Evolutionary conservation across 192 early-diverging fungal genomes (phyloP).

Genomic region (Coemansia sp.): DNA sequence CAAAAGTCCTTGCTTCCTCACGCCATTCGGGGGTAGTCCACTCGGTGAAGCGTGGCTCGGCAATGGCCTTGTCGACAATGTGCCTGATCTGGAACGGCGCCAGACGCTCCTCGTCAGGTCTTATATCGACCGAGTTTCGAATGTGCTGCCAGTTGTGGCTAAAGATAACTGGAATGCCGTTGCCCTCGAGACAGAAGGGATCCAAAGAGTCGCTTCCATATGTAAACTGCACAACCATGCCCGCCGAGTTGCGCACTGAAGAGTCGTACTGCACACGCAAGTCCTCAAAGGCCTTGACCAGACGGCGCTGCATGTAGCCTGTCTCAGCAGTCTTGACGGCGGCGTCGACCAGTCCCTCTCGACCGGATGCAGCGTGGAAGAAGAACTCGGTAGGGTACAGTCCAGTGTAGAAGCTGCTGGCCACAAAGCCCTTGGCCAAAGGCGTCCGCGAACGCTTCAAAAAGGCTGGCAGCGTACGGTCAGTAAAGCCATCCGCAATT

Average conservation of each 20-base stretch:
- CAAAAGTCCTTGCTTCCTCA: slow-evolving; percentile 59
- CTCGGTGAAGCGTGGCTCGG: slow-evolving; percentile 38
- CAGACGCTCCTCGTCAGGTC: slow-evolving; percentile 26
- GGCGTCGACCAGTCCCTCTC: slow-evolving; percentile 99
- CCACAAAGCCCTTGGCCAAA: slow-evolving; percentile 95
- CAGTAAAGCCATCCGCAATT: slow-evolving; percentile 95
- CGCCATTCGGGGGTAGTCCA: slow-evolving; percentile 61
- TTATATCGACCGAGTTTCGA: slow-evolving; percentile 26
- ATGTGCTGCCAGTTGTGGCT: slow-evolving; percentile 76
- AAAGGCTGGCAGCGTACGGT: slow-evolving; percentile 96
- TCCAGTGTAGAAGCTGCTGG: slow-evolving; percentile 94
- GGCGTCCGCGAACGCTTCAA: slow-evolving; percentile 90
- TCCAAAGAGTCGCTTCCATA: slow-evolving; percentile 98
- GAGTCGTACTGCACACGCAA: slow-evolving; percentile 92
- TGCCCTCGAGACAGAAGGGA: slow-evolving; percentile 90
- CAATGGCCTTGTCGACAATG: slow-evolving; percentile 56
- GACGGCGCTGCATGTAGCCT: slow-evolving; percentile 95
- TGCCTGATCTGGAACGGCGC: slow-evolving; percentile 54
- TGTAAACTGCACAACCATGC: slow-evolving; percentile 88
- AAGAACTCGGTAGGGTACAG: slow-evolving; percentile 97
- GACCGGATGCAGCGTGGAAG: slow-evolving; percentile 98
- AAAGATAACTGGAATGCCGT: slow-evolving; percentile 85
- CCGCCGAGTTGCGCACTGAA: slow-evolving; percentile 90
- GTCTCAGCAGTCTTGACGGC: slow-evolving; percentile 99
- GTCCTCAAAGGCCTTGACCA: slow-evolving; percentile 98